Conservation (phyloP, 1,139 yeast genomes). For the Williopsis jadinii region DNA sequence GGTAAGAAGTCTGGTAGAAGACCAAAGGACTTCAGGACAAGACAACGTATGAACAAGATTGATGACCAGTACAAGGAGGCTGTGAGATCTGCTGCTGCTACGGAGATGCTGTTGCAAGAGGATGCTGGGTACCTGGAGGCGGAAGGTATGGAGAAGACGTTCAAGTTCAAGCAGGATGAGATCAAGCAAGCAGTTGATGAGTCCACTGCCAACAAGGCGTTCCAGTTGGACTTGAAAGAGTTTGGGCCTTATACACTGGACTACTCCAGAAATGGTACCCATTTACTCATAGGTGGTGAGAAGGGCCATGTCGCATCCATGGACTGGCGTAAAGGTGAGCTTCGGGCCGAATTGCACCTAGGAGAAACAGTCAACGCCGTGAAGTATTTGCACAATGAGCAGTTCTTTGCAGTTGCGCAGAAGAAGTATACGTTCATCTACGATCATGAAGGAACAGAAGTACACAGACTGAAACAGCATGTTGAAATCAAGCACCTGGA, state of each 20-base stretch:
- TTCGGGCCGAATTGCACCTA: slow-evolving; percentile 76
- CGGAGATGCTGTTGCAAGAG: slow-evolving; percentile 81
- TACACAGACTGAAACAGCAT: slow-evolving; percentile 88
- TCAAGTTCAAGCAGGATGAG: slow-evolving; percentile 76
- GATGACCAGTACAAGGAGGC: slow-evolving; percentile 77
- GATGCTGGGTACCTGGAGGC: slow-evolving; percentile 83
- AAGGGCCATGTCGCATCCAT: slow-evolving; percentile 95
- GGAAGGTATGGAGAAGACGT: slow-evolving; percentile 90
- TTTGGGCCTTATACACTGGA: slow-evolving; percentile 85
- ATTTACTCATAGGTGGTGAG: slow-evolving; percentile 73
- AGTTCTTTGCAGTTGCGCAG: slow-evolving; percentile 94
- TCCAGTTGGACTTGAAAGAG: slow-evolving; percentile 65
- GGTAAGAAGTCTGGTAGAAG: slow-evolving; percentile 13
- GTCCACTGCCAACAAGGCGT: slow-evolving; percentile 65
- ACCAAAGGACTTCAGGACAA: slow-evolving; percentile 51
- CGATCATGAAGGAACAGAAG: slow-evolving; percentile 84
- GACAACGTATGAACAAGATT: slow-evolving; percentile 55
- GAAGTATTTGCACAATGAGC: slow-evolving; percentile 85
- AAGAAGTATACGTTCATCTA: slow-evolving; percentile 90
- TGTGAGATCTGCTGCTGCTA: slow-evolving; percentile 71
- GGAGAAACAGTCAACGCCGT: slow-evolving; percentile 90
- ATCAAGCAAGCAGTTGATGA: slow-evolving; percentile 74
- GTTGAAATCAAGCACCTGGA: slow-evolving; percentile 78
- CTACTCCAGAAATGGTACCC: slow-evolving; percentile 83
- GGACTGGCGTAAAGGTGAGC: slow-evolving; percentile 87